Conservation (phyloP, 371 early-diverging fungal genomes). For the Mortierella sp. region DNA sequence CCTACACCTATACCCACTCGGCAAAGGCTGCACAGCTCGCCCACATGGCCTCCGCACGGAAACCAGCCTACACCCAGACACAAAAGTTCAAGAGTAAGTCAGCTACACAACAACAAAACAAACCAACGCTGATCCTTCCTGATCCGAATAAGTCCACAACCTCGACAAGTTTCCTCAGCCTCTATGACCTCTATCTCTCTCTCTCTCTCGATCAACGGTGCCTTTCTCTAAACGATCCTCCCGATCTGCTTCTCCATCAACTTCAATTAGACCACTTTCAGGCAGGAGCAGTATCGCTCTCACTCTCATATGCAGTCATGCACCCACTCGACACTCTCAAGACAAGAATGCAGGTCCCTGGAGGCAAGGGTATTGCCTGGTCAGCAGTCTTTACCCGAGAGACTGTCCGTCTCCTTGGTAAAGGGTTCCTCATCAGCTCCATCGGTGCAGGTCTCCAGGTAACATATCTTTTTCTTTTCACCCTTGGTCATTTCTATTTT, state of each 20-base stretch:
- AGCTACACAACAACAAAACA: neutral
- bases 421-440: conserved; percentile 79
- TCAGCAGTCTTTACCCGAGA: conserved; percentile 66
- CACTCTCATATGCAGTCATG: conserved; percentile 79
- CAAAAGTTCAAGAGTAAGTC: conserved; percentile 57
- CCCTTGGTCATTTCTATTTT: neutral
- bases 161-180: neutral
- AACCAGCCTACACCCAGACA: conserved; percentile 46
- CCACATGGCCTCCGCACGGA: conserved; percentile 33
- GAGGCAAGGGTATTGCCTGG: conserved; percentile 59
- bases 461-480: neutral
- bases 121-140: too few species aligned
- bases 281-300: conserved; percentile 77
- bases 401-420: conserved; percentile 67
- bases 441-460: conserved; percentile 82
- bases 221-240: too few species aligned
- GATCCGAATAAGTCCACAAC: neutral
- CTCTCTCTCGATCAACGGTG: neutral
- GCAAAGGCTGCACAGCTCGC: conserved; percentile 31
- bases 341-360: conserved; percentile 74
- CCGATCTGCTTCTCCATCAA: too few species aligned
- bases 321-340: conserved; percentile 82
- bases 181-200: neutral
- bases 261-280: conserved; percentile 71
- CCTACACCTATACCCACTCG: conserved; percentile 33